These are phyloP conservation scores for Pseudogymnoascus sp. DNA, from an alignment of 2,329 filamentous ascomycete species.

Conservation along the genomic window DNA sequence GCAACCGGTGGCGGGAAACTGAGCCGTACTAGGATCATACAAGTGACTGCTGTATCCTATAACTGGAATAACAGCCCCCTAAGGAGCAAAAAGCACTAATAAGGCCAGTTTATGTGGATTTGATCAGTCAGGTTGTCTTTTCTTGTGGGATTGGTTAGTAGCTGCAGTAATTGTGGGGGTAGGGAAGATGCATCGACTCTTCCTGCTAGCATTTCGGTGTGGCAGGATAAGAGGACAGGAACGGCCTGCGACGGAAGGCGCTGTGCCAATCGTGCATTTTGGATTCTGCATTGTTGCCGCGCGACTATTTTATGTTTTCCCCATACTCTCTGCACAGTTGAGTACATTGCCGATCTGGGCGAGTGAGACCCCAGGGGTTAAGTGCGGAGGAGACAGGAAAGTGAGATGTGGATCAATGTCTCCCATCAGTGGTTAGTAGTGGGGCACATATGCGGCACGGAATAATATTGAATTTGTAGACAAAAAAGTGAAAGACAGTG, in stretches of 20 bases:
- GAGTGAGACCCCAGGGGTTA: constrained; percentile 4
- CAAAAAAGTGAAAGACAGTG: constrained; percentile 6
- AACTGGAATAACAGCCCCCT: neutral
- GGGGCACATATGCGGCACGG: constrained; percentile 4
- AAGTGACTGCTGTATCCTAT: neutral
- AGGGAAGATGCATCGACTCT: neutral
- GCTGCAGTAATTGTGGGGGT: constrained; percentile 2
- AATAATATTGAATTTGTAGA: constrained; percentile 7
- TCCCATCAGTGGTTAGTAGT: neutral
- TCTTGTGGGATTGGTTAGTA: constrained; percentile 1
- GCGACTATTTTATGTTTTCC: constrained; percentile 1
- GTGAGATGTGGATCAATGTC: neutral
- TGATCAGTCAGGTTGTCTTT: neutral
- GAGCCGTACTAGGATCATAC: neutral
- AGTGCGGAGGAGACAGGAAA: neutral
- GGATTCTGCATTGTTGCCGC: constrained; percentile 4
- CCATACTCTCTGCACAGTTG: neutral
- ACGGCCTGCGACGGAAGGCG: neutral
- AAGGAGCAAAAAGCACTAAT: neutral
- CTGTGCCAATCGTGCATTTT: constrained; percentile 1
- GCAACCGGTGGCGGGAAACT: neutral
- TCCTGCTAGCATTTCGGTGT: neutral
- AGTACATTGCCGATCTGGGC: neutral
- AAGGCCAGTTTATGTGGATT: neutral
- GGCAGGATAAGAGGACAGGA: neutral